Base-by-base conservation (phyloP, 176 grass and related monocot genomes). In the Hyparrhenia diplandra region DNA sequence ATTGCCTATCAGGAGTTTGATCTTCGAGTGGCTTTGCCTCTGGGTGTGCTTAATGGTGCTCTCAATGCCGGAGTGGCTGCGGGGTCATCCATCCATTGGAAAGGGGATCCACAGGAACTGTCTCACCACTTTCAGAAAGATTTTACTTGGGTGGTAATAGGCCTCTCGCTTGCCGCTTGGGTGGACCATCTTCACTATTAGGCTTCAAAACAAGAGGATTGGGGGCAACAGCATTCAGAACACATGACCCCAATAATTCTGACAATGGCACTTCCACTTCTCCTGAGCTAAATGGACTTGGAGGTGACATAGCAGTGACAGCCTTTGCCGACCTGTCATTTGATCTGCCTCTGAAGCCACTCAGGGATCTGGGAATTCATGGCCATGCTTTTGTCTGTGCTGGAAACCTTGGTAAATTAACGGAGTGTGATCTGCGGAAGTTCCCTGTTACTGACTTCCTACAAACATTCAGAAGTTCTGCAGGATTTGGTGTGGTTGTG, bases 251-350 rank as follows among this genome's bases (percentile, higher is more conserved):
- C 3, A 61, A 67, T 14, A 76, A 77, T 80, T 79, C 80, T 82
- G 89, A 81, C 68, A 86, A 62, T 67, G 78, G 24, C 27, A 29
- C 79, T 31, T 57, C 68, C 47, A 35, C 37, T 67, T 85, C 73
- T 79, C 87, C 85, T 31, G 41, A 84, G 51, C 43, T 78, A 57
- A 87, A 91, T 91, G 77, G 66, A 4, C 18, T 42, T 27, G 92
- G 86, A 55, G 84, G 92, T 82, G 84, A 93, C 77, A 65, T 95
- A 64, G 90, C 90, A 17, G 62, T 95, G 67, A 93, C 86, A 31
- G 88, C 90, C 24, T 98, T 95, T 73, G 90, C 90, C 23, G 92
- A 98, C 85, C 66, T 98, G 7, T 93, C 92, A 31, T 98, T 94
- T 85, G 95, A 98, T 92, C 79, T 94, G 62, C 95, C 95, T 46